Percentiles rank a stretch among this genome's conserved stretches.
Conservation (phyloP, 495 filamentous ascomycete genomes). For the Jackrogersella multiformis region DNA sequence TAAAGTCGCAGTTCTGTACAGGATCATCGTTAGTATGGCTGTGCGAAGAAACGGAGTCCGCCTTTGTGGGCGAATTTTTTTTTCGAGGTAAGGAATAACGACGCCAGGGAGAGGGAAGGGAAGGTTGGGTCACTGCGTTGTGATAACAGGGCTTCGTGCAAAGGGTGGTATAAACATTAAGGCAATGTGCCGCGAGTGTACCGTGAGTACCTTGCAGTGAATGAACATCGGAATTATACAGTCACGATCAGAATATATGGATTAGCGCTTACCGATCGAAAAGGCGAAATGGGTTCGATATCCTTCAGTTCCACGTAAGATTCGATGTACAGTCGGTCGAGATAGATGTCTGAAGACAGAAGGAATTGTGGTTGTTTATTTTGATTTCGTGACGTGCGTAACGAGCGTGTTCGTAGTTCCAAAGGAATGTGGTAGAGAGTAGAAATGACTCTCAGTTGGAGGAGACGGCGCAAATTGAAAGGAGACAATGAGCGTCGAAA, state of each 20-base stretch:
- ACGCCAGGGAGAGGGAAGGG: not conserved
- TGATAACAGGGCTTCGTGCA: conserved; percentile 23
- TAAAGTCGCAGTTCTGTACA: conserved; percentile 33
- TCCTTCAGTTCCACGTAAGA: conserved; percentile 14
- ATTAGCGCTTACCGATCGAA: conserved; percentile 29
- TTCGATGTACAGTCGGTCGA: conserved; percentile 12
- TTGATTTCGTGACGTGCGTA: conserved; percentile 32
- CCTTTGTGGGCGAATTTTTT: not conserved
- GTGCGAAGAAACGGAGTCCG: conserved; percentile 4
- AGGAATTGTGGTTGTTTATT: conserved; percentile 37
- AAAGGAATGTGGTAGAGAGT: conserved; percentile 70
- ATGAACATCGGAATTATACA: conserved; percentile 3
- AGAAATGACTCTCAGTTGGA: conserved; percentile 61
- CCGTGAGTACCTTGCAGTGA: no score
- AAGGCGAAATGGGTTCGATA: not conserved
- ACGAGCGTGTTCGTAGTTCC: conserved; percentile 51
- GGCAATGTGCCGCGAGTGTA: not conserved
- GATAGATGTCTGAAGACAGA: conserved; percentile 15
- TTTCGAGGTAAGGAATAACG: not conserved
- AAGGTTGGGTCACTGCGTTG: conserved; percentile 10
- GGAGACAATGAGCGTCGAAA: conserved; percentile 49
- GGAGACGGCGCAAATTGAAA: conserved; percentile 49
- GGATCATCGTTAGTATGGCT: conserved; percentile 28
- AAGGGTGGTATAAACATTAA: conserved; percentile 9
- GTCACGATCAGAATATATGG: conserved; percentile 2